phyloP scores from a whole-genome alignment of 108 stramenopile species.

The Poteriospumella lacustris region DNA sequence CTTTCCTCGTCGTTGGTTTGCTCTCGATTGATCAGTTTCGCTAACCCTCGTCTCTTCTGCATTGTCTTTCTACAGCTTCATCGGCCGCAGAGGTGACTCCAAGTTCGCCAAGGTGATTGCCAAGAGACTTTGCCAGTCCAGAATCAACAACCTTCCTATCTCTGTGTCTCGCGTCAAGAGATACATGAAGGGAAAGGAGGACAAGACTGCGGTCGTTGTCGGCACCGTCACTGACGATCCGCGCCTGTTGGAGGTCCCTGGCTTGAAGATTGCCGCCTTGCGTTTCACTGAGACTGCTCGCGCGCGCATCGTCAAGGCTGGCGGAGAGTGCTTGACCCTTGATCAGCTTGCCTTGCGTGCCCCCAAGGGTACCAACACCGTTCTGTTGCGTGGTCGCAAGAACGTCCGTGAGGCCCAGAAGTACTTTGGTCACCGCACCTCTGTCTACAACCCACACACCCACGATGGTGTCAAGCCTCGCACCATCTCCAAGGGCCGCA shows the following conservation, averaged over 20 bases:
- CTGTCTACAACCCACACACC: constrained; percentile 54
- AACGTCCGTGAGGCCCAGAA: constrained; percentile 81
- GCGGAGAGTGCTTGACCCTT: constrained; percentile 97
- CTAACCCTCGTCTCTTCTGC: no score
- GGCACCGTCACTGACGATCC: constrained; percentile 98
- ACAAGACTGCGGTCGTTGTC: constrained; percentile 91
- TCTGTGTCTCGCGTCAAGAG: constrained; percentile 81
- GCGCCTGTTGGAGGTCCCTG: constrained; percentile 88
- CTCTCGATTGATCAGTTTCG: no score
- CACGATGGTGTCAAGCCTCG: constrained; percentile 81
- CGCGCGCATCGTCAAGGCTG: constrained; percentile 91
- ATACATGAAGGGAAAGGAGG: constrained; percentile 95
- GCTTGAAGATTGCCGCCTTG: constrained; percentile 87
- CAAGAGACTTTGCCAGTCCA: constrained; percentile 97
- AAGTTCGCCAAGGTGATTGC: constrained; percentile 86
- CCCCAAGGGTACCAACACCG: constrained; percentile 90
- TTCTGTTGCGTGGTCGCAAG: constrained; percentile 96
- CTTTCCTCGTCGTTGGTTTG: no score
- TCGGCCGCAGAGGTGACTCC: constrained; percentile 91
- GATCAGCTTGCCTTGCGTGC: constrained; percentile 95
- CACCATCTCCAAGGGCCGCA: constrained; percentile 96
- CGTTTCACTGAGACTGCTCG: constrained; percentile 95
- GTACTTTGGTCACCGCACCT: constrained; percentile 90
- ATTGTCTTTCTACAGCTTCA: no score
- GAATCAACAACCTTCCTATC: constrained; percentile 92